These are phyloP conservation scores for Vinca minor DNA, from an alignment of 257 asterid species.

Conservation along the genomic window DNA sequence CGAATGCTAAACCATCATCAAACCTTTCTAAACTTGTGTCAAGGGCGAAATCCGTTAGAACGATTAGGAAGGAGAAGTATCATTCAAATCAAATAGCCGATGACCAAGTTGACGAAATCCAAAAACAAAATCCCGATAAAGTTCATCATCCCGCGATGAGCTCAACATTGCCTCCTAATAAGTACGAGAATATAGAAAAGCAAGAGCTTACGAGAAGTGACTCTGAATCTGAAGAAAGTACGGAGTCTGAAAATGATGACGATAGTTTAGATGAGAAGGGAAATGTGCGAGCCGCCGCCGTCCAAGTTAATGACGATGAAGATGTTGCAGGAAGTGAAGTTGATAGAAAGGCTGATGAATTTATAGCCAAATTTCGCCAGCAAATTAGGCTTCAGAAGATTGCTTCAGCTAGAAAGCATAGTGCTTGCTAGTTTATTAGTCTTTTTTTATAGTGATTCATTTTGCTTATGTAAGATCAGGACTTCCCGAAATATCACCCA, in stretches of 20 bases:
- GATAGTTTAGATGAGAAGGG: constrained; percentile 33
- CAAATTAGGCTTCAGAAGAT: constrained; percentile 80
- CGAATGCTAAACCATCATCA: constrained; percentile 33
- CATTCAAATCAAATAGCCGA: constrained; percentile 21
- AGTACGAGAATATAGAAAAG: constrained; percentile 27
- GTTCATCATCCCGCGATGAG: constrained; percentile 16
- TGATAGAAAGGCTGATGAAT: constrained; percentile 88
- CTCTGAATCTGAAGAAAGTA: constrained; percentile 23
- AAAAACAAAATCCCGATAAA: constrained; percentile 23
- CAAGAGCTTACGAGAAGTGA: constrained; percentile 19
- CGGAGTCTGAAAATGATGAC: constrained; percentile 19
- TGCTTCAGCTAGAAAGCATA: constrained; percentile 31
- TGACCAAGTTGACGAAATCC: constrained; percentile 18
- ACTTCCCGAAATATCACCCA: no score
- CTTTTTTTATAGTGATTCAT: constrained; percentile 7
- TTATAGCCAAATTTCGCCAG: constrained; percentile 85
- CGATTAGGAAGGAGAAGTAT: constrained; percentile 31
- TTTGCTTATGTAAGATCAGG: no score
- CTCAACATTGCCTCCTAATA: constrained; percentile 17
- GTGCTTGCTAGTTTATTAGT: constrained; percentile 19
- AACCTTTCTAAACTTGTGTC: constrained; percentile 29
- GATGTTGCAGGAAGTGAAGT: constrained; percentile 74
- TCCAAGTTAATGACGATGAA: constrained; percentile 14
- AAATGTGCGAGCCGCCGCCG: no score
- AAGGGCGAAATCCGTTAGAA: constrained; percentile 72